Conservation (phyloP, 805 yeast genomes). For the Ogataea polymorpha region DNA sequence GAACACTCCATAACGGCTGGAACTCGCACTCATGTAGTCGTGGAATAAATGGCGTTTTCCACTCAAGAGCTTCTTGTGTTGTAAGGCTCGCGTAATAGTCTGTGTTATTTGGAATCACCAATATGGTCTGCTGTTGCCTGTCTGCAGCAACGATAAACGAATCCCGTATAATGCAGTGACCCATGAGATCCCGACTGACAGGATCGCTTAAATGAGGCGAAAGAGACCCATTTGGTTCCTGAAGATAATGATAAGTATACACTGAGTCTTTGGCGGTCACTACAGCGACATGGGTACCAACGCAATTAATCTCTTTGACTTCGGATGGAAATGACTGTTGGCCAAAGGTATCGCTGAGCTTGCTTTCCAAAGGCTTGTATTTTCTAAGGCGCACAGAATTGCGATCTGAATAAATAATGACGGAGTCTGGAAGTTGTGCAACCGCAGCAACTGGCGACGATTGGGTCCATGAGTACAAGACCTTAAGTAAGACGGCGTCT, state of each 20-base stretch:
- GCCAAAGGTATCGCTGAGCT: slow-evolving; percentile 20
- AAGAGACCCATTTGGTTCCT: slow-evolving; percentile 9
- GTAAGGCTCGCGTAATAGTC: not conserved
- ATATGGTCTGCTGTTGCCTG: slow-evolving; percentile 18
- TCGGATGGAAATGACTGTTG: slow-evolving; percentile 14
- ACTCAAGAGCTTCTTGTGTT: not conserved
- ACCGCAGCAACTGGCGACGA: slow-evolving; percentile 23
- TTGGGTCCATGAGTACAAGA: slow-evolving; percentile 20
- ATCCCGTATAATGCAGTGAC: slow-evolving; percentile 18
- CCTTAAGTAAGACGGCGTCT: slow-evolving; percentile 13
- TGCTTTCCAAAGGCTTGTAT: slow-evolving; percentile 21
- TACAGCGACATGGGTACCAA: slow-evolving; percentile 21
- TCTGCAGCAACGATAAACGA: slow-evolving; percentile 18
- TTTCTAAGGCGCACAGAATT: slow-evolving; percentile 12
- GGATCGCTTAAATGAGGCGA: slow-evolving; percentile 17
- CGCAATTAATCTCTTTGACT: slow-evolving; percentile 24
- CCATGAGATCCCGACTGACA: slow-evolving; percentile 22
- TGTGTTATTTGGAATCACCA: slow-evolving; percentile 4
- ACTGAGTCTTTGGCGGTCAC: slow-evolving; percentile 31
- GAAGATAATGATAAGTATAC: slow-evolving; percentile 18
- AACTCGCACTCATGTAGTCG: slow-evolving; percentile 29
- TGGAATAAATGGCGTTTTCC: slow-evolving; percentile 31
- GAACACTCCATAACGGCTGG: slow-evolving; percentile 32
- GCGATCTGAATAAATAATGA: slow-evolving; percentile 24
- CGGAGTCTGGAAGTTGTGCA: slow-evolving; percentile 22